Base-by-base conservation (phyloP, 345 rosid species). In the Streptanthus diversifolius region DNA sequence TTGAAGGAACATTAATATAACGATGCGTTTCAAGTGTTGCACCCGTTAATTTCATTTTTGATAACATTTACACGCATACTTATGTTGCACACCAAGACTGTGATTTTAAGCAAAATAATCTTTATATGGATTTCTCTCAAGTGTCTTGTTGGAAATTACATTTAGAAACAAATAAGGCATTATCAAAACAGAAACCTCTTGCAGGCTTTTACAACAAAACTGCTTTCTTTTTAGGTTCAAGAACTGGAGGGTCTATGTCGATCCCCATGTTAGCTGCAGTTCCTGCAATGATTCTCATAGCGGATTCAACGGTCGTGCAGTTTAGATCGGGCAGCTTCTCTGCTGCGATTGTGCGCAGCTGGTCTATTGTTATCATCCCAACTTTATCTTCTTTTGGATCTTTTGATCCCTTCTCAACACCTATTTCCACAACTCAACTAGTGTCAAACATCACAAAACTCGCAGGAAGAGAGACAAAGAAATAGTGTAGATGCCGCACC, bases 261-360 rank as follows among this genome's bases (percentile, higher is more conserved):
- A 90, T 88, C 48, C 96, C 98, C 96, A 92, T 92, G 63, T 90
- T 92, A 62, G 91, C 93, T 14, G 98, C 95, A 8, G 98, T 92
- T 25, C 98, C 96, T 2, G 98, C 98, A 72, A 90, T 90, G 60
- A 88, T 81, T 81, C 96, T 87, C 95, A 87, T 90, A 6, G 96
- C 98, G 4, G 98, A 88, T 72, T 90, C 98, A 55, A 92, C 71
- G 12, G 80, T 84, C 0, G 79, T 82, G 74, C 98, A 90, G 71
- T 90, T 92, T 76, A 90, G 75, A 70, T 90, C 95, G 0, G 92
- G 95, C 51, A 92, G 87, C 86, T 90, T 92, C 83, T 90, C 95
- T 3, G 87, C 22, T 8, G 96, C 98, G 9, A 92, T 85, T 52
- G 80, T 47, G 1, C 86, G 90, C 30, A 90, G 55, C 64, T 90